Base-by-base conservation (phyloP, 106 monocot genomes). In the Cymbidium sinense region DNA sequence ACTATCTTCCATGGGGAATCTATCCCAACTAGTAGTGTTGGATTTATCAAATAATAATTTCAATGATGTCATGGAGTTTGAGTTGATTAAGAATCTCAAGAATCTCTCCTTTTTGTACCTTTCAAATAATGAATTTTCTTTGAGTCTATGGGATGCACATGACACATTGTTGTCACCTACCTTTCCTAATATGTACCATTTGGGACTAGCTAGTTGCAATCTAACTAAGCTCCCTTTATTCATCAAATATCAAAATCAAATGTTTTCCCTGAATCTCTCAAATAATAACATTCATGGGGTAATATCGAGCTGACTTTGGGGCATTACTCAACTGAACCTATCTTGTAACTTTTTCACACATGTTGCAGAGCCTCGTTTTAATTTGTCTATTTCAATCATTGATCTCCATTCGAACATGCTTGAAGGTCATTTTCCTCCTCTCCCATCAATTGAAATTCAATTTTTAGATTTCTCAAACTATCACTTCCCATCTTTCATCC, bases 241-340 rank as follows among this genome's bases (percentile, higher is more conserved):
- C 69, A 77, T 95, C 61, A 79, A 23, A 76, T 61, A 81, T 43
- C 84, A 85, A 51, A 10, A 21, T 37, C 19, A 8, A 18, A 74
- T 84, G 15, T 70, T n/a, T n/a, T n/a, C n/a, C n/a, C n/a, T n/a
- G n/a, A n/a, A n/a, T n/a, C n/a, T n/a, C n/a, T n/a, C n/a, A n/a
- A n/a, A n/a, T n/a, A n/a, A 91, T 80, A 65, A 50, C 2, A 85
- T 94, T 73, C 23, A 7, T 67, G 94, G 94, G 28, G 39, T 21
- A 13, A 84, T 94, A 79, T 91, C 94, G 11, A 54, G 51, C 2
- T 94, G 94, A 91, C 70, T 94, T 30, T 91, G 94, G 91, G 76
- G 75, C 1, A 43, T 61, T 4, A 1, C 2, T 19, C 8, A 12
- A 20, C 61, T 94, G 47, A 89, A 94, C 73, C 85, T 94, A 34